phyloP scores from a whole-genome alignment of 805 yeast genomes.

The Candida sithepensis region DNA sequence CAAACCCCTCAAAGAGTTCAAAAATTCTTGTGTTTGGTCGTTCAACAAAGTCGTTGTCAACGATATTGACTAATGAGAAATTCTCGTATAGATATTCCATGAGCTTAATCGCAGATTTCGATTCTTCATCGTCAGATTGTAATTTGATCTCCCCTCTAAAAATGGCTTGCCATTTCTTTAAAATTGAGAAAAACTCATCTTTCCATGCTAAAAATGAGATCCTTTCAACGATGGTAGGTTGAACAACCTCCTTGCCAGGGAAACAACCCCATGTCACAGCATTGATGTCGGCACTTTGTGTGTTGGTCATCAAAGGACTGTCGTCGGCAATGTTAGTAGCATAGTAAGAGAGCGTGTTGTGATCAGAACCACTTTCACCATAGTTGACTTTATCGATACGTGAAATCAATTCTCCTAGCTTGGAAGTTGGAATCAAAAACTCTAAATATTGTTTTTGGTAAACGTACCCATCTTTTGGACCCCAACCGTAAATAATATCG shows the following conservation, averaged over 20 bases:
- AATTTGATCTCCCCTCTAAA: slow-evolving; percentile 31
- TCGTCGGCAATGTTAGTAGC: slow-evolving; percentile 57
- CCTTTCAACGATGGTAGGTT: slow-evolving; percentile 93
- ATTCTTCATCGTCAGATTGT: slow-evolving; percentile 16
- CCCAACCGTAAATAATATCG: slow-evolving; percentile 86
- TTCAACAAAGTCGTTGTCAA: slow-evolving; percentile 72
- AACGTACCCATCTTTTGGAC: slow-evolving; percentile 88
- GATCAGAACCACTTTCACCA: slow-evolving; percentile 28
- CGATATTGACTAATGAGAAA: slow-evolving; percentile 80
- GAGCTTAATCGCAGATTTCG: slow-evolving; percentile 34
- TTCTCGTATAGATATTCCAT: slow-evolving; percentile 47
- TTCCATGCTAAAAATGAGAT: slow-evolving; percentile 95
- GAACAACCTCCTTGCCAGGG: slow-evolving; percentile 92
- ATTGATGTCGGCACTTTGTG: slow-evolving; percentile 66
- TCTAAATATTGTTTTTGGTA: slow-evolving; percentile 94
- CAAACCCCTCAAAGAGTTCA: slow-evolving; percentile 40
- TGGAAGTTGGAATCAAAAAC: slow-evolving; percentile 64
- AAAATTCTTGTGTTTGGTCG: slow-evolving; percentile 55
- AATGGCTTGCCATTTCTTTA: slow-evolving; percentile 64
- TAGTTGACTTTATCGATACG: slow-evolving; percentile 45
- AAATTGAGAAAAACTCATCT: slow-evolving; percentile 84
- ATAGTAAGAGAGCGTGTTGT: slow-evolving; percentile 67
- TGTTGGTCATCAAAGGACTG: slow-evolving; percentile 62
- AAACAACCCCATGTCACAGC: slow-evolving; percentile 99
- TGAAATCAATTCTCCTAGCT: slow-evolving; percentile 34